Conservation (phyloP, 2,329 filamentous ascomycete species). For the Xylariaceae sp. region DNA sequence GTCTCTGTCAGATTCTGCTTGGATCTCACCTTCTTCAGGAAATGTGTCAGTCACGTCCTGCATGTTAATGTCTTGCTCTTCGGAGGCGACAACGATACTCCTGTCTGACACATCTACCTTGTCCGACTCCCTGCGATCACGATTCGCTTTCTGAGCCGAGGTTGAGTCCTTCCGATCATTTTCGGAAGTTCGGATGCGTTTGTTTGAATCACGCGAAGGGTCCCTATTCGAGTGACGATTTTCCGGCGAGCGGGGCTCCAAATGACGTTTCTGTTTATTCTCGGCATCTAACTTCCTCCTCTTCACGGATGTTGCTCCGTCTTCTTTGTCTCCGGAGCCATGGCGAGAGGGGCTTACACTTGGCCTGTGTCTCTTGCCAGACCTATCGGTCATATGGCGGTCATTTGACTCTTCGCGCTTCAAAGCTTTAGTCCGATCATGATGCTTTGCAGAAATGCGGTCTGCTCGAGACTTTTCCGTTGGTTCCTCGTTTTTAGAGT, state of each 20-base stretch:
- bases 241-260: slow-evolving; percentile 43
- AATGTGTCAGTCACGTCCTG: slow-evolving; percentile 38
- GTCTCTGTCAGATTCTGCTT: slow-evolving; percentile 34
- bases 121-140: slow-evolving; percentile 39
- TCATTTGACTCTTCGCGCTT: slow-evolving; percentile 61
- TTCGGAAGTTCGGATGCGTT: slow-evolving; percentile 31
- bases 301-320: slow-evolving; percentile 49
- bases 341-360: slow-evolving; percentile 56
- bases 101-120: slow-evolving; percentile 43
- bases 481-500: slow-evolving; percentile 45
- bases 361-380: slow-evolving; percentile 55
- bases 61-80: slow-evolving; percentile 56
- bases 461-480: slow-evolving; percentile 45
- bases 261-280: slow-evolving; percentile 45
- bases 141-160: slow-evolving; percentile 38
- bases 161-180: slow-evolving; percentile 34
- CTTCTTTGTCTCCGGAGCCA: slow-evolving; percentile 51
- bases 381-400: slow-evolving; percentile 46
- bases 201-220: slow-evolving; percentile 38
- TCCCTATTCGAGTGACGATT: slow-evolving; percentile 42
- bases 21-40: slow-evolving; percentile 27
- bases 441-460: slow-evolving; percentile 49
- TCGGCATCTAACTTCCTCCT: slow-evolving; percentile 55
- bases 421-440: slow-evolving; percentile 57
- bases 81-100: slow-evolving; percentile 54